A percentile compares a stretch with the other conserved stretches of the same genome.
Conservation (phyloP, 352 stramenopile genomes). For the Pythium vanterpoolii region DNA sequence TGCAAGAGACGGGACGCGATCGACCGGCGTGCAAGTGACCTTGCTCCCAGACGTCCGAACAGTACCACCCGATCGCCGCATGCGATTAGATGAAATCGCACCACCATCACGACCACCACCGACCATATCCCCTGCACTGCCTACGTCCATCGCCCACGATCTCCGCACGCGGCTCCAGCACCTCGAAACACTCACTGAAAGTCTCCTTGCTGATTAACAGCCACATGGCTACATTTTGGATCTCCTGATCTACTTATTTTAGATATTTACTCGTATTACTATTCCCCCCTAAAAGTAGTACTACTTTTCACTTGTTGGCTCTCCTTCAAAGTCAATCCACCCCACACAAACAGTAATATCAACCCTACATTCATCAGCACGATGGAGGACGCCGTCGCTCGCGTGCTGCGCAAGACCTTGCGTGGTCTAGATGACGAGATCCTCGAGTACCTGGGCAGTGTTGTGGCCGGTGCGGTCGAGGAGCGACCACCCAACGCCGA, state of each 20-base stretch:
- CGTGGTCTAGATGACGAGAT: conserved; percentile 60
- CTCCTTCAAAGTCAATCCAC: too few species aligned
- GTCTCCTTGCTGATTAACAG: conserved; percentile 47
- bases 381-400: conserved; percentile 48
- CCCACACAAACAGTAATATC: background rate
- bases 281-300: background rate
- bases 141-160: conserved; percentile 3
- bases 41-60: background rate
- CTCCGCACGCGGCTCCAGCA: conserved; percentile 34
- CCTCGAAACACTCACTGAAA: conserved; percentile 56
- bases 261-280: too few species aligned
- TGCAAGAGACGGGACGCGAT: background rate
- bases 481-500: conserved; percentile 31
- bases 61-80: background rate
- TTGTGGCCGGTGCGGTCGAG: conserved; percentile 50
- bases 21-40: conserved; percentile 1
- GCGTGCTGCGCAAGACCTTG: conserved; percentile 49
- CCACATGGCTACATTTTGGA: background rate
- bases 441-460: conserved; percentile 65
- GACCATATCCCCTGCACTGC: background rate
- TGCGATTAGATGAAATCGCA: conserved; percentile 13
- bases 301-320: background rate
- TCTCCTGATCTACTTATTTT: background rate
- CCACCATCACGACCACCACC: background rate
- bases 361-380: background rate